A percentile compares a stretch with the other conserved stretches of the same genome.
phyloP scores from a whole-genome alignment of 768 basidiomycete genomes.

The Kondoa subrosea region DNA sequence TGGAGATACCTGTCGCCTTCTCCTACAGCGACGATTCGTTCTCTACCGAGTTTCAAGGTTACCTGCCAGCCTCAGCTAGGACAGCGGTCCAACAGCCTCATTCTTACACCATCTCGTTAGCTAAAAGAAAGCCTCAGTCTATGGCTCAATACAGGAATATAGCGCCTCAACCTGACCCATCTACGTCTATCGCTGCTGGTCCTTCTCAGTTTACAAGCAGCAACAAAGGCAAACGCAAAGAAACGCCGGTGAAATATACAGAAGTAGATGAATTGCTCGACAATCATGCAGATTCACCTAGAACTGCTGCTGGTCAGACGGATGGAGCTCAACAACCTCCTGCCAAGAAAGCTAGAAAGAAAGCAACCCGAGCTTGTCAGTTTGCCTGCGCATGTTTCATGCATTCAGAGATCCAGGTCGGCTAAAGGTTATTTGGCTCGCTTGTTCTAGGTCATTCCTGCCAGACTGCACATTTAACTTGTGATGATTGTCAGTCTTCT shows the following conservation, averaged over 20 bases:
- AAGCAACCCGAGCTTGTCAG: neutral
- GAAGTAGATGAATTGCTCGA: neutral
- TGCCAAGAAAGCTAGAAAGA: neutral
- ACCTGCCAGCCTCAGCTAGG: no score
- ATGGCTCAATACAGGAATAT: no score
- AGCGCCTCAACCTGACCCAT: no score
- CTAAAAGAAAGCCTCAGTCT: no score
- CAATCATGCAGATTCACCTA: neutral
- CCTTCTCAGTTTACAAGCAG: neutral
- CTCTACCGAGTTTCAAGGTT: no score
- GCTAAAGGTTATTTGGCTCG: neutral
- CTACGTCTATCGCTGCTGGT: no score
- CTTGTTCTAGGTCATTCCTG: constrained; percentile 34
- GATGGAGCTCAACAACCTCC: neutral
- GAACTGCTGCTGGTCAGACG: neutral
- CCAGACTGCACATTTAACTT: constrained; percentile 95
- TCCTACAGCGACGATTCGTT: no score
- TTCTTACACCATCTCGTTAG: no score
- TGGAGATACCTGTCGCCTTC: no score
- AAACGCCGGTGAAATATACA: neutral
- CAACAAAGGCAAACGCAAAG: neutral
- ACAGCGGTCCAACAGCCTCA: no score
- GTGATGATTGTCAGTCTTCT: constrained; percentile 68
- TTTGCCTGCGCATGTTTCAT: no score
- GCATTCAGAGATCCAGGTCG: no score